A percentile compares a stretch with the other conserved stretches of the same genome.
phyloP scores from a whole-genome alignment of 257 asterid species.

The Avicennia marina region DNA sequence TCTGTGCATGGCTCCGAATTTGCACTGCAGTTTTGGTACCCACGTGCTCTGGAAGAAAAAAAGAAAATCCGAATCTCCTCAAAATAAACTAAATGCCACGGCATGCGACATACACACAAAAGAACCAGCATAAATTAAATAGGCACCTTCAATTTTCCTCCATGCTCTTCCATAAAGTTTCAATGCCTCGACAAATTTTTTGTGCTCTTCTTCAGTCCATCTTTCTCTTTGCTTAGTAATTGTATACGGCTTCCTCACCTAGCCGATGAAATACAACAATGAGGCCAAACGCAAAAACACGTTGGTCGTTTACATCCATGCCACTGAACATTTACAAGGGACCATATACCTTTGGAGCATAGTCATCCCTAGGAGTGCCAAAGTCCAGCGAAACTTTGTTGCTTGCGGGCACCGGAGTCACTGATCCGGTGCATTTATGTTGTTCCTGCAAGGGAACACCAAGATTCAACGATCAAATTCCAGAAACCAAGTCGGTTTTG shows the following conservation, averaged over 20 bases:
- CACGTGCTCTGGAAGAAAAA: constrained; percentile 61
- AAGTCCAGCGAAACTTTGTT: constrained; percentile 25
- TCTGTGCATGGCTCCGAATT: constrained; percentile 98
- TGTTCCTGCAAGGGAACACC: constrained; percentile 40
- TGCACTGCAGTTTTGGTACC: constrained; percentile 95
- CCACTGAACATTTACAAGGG: not conserved
- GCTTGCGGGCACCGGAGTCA: constrained; percentile 15
- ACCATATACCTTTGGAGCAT: constrained; percentile 53
- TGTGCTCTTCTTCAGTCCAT: constrained; percentile 95
- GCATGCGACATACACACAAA: not conserved
- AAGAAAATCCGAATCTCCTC: not conserved
- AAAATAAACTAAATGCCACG: not conserved
- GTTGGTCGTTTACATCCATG: not conserved
- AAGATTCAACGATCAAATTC: constrained; percentile 10
- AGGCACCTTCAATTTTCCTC: constrained; percentile 87
- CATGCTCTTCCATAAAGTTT: constrained; percentile 90
- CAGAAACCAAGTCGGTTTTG: too few species aligned
- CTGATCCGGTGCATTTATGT: constrained; percentile 25
- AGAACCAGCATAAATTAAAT: not conserved
- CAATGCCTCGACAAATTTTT: constrained; percentile 79
- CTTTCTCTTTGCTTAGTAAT: constrained; percentile 90
- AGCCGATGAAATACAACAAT: constrained; percentile 5
- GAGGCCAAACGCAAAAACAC: constrained; percentile 2
- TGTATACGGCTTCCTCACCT: constrained; percentile 90
- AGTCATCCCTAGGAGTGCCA: constrained; percentile 40